Evolutionary conservation across 2,329 filamentous ascomycete genomes (phyloP).

Genomic region (Microthyrium microscopicum): DNA sequence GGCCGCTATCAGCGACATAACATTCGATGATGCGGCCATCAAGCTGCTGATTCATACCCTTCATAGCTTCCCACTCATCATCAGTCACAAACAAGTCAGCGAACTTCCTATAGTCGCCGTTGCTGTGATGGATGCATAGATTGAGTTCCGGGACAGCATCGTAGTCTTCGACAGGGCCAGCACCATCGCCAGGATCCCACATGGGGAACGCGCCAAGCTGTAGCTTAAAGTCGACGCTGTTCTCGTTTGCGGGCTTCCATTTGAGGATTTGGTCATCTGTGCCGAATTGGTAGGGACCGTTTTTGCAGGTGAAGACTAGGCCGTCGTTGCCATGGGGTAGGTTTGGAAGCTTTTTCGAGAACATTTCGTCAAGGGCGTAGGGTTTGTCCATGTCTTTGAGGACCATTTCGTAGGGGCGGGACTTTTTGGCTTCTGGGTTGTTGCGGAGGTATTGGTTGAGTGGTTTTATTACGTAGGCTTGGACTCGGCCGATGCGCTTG

Average conservation of each 20-base stretch:
- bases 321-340: slow-evolving; percentile 91
- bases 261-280: slow-evolving; percentile 91
- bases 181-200: slow-evolving; percentile 42
- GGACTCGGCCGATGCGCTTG: slow-evolving; percentile 78
- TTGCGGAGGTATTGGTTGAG: slow-evolving; percentile 46
- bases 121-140: slow-evolving; percentile 52
- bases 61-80: slow-evolving; percentile 71
- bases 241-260: slow-evolving; percentile 93
- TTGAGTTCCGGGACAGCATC: slow-evolving; percentile 60
- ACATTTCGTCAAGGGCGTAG: slow-evolving; percentile 75
- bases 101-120: slow-evolving; percentile 46
- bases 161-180: slow-evolving; percentile 44
- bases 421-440: slow-evolving; percentile 52
- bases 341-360: slow-evolving; percentile 65
- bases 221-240: slow-evolving; percentile 84
- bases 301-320: slow-evolving; percentile 91
- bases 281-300: slow-evolving; percentile 70
- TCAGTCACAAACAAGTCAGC: slow-evolving; percentile 52
- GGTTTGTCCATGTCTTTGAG: slow-evolving; percentile 81
- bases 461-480: slow-evolving; percentile 56
- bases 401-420: slow-evolving; percentile 64
- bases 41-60: slow-evolving; percentile 55
- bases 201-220: slow-evolving; percentile 54
- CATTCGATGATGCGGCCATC: slow-evolving; percentile 84
- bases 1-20: slow-evolving; percentile 54